These are phyloP conservation scores for Pseudogymnoascus sp. DNA, from an alignment of 2,329 filamentous ascomycete species.

Conservation along the genomic window DNA sequence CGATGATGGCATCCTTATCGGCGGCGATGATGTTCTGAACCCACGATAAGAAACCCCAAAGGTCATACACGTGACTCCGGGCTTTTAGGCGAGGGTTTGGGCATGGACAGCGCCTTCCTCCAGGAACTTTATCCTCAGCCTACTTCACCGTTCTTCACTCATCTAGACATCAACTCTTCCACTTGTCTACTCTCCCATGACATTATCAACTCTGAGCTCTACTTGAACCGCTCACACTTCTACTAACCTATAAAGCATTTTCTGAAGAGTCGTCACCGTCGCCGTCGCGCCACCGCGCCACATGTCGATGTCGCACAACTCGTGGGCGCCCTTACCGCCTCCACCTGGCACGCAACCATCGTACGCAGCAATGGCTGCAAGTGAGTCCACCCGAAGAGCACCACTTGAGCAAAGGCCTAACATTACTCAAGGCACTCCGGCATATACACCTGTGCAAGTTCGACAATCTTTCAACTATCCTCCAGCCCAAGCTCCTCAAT, in stretches of 20 bases:
- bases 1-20: conserved; percentile 10
- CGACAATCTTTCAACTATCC: conserved; percentile 30
- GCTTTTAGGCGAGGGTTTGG: conserved; percentile 6
- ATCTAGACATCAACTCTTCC: not conserved
- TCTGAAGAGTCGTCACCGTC: not conserved
- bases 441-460: conserved; percentile 39
- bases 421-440: conserved; percentile 29
- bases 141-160: conserved; percentile 1
- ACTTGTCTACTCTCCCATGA: not conserved
- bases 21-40: not conserved
- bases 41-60: not conserved
- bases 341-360: conserved; percentile 33
- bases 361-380: conserved; percentile 23
- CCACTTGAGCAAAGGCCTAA: conserved; percentile 23
- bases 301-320: conserved; percentile 9
- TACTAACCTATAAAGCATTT: conserved; percentile 2
- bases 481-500: conserved; percentile 29
- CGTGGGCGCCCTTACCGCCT: conserved; percentile 29
- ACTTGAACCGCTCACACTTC: conserved; percentile 5
- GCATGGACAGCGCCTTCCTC: not conserved
- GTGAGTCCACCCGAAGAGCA: conserved; percentile 19
- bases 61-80: not conserved
- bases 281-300: conserved; percentile 2
- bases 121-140: not conserved
- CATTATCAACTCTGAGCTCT: conserved; percentile 3